A percentile compares a stretch with the other conserved stretches of the same genome.
Evolutionary conservation across 768 basidiomycete genomes (phyloP).

Genomic region (Tulasnella calospora): DNA sequence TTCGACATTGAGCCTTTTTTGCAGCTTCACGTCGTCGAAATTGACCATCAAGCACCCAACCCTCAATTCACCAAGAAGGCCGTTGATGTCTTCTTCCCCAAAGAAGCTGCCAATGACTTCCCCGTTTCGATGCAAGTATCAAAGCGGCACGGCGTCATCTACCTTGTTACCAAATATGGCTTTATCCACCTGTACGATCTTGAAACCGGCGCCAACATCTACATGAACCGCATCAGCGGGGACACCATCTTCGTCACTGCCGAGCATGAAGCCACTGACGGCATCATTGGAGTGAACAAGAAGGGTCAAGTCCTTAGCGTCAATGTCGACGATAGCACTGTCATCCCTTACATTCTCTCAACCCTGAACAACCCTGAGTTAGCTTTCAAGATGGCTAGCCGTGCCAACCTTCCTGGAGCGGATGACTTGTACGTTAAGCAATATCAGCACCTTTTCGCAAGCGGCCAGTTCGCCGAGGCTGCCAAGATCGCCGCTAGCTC

Average conservation of each 20-base stretch:
- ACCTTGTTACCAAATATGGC: constrained; percentile 96
- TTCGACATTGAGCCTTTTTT: neutral
- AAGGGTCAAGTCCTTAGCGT: constrained; percentile 98
- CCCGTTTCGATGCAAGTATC: constrained; percentile 99
- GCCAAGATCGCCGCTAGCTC: constrained; percentile 98
- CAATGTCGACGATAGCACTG: constrained; percentile 91
- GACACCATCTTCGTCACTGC: constrained; percentile 99
- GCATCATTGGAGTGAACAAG: constrained; percentile 99
- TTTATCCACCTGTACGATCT: constrained; percentile 99
- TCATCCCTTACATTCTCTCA: constrained; percentile 89
- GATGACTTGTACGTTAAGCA: constrained; percentile 95
- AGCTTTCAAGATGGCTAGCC: constrained; percentile 94
- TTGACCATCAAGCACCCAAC: constrained; percentile 90
- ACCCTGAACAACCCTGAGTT: constrained; percentile 96
- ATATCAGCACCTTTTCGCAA: constrained; percentile 84
- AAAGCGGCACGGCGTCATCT: constrained; percentile 91
- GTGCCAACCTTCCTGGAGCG: constrained; percentile 93
- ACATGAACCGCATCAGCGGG: constrained; percentile 99
- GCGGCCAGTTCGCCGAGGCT: constrained; percentile 85
- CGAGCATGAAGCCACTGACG: constrained; percentile 87
- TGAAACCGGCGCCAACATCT: constrained; percentile 93
- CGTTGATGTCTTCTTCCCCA: constrained; percentile 98
- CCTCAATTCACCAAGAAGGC: constrained; percentile 95
- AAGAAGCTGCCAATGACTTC: constrained; percentile 97
- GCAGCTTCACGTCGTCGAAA: constrained; percentile 96